phyloP scores from a whole-genome alignment of 75 land plant genomes.

The Larix kaempferi region DNA sequence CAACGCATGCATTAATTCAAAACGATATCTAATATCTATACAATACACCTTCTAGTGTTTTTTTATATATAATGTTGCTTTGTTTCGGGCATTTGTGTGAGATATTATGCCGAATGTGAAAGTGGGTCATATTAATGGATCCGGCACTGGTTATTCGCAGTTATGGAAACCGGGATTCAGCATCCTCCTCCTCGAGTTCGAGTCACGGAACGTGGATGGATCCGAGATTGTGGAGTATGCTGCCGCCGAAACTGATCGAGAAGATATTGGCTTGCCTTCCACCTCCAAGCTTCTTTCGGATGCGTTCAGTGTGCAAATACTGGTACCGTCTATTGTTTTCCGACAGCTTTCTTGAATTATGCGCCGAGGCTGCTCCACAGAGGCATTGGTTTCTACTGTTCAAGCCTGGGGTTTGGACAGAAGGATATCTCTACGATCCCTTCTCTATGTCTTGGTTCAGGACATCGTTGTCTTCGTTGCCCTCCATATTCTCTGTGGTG shows the following conservation, averaged over 20 bases:
- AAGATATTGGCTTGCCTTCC: conserved; percentile 83
- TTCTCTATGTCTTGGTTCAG: conserved; percentile 38
- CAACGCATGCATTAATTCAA: no score
- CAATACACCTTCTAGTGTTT: no score
- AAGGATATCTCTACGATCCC: conserved; percentile 50
- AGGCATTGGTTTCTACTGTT: conserved; percentile 71
- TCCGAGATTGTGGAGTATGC: conserved; percentile 69
- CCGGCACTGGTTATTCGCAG: no score
- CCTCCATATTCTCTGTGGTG: conserved; percentile 56
- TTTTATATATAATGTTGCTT: no score
- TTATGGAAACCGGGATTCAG: no score
- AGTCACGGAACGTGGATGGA: conserved; percentile 48
- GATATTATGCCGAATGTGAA: no score
- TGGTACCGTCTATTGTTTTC: conserved; percentile 85
- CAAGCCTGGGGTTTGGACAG: conserved; percentile 24
- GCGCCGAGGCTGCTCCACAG: conserved; percentile 43
- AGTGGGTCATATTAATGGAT: no score
- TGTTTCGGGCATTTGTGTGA: no score
- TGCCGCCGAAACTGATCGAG: conserved; percentile 71
- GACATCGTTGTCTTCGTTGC: conserved; percentile 29
- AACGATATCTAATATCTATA: no score
- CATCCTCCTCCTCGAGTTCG: background rate
- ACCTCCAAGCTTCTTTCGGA: conserved; percentile 76
- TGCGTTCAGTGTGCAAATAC: conserved; percentile 70
- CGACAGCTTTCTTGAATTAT: conserved; percentile 67